Evolutionary conservation across 345 rosid genomes (phyloP).

Genomic region (Rhizophora mangle): DNA sequence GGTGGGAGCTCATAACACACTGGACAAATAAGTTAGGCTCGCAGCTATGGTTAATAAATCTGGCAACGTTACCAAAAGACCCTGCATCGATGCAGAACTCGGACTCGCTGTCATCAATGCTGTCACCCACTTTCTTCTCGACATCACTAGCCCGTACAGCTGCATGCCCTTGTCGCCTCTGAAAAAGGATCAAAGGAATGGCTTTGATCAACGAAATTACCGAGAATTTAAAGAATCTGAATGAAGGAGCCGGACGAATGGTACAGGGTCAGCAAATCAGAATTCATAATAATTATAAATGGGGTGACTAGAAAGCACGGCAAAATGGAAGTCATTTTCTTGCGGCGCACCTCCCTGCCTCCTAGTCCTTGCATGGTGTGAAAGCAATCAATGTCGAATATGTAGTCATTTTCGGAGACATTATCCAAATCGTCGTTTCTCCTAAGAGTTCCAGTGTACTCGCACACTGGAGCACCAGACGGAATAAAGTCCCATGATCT

Average conservation of each 20-base stretch:
- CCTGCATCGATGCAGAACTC: conserved; percentile 27
- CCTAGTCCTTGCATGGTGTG: conserved; percentile 28
- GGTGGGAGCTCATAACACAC: conserved; percentile 27
- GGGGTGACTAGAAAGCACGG: conserved; percentile 3
- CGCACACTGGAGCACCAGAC: conserved; percentile 29
- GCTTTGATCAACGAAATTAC: background rate
- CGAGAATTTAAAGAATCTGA: no score
- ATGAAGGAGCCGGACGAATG: no score
- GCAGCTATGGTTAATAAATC: conserved; percentile 32
- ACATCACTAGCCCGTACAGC: conserved; percentile 4
- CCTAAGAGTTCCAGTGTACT: conserved; percentile 24
- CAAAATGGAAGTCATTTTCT: background rate
- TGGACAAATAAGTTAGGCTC: conserved; percentile 28
- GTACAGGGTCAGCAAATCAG: no score
- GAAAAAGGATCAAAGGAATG: background rate
- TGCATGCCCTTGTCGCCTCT: conserved; percentile 26
- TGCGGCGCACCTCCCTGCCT: conserved; percentile 24
- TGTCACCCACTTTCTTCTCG: conserved; percentile 4
- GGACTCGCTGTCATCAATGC: conserved; percentile 18
- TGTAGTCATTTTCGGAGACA: conserved; percentile 23
- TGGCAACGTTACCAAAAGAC: conserved; percentile 25
- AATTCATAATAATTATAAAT: no score
- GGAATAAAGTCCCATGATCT: conserved; percentile 29
- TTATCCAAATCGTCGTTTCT: conserved; percentile 22
- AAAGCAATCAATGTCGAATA: conserved; percentile 29